Evolutionary conservation across 1,284 basidiomycete species (phyloP).

Genomic region (Cryptococcus sp.): DNA sequence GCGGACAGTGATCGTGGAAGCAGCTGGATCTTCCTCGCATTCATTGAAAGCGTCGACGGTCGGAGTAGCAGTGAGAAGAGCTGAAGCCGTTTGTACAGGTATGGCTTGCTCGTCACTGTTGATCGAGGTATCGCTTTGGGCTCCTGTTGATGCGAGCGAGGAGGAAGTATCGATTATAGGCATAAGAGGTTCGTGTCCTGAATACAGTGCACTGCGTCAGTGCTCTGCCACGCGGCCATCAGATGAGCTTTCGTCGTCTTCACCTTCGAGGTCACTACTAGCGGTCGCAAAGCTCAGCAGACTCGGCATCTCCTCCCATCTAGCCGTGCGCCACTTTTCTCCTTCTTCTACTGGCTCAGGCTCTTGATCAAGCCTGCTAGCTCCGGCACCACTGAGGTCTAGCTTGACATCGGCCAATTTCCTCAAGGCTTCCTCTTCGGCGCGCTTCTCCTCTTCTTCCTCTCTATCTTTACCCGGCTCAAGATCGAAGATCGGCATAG

Average conservation of each 20-base stretch:
- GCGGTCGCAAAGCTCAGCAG: conserved; percentile 29
- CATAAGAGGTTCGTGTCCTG: conserved; percentile 10
- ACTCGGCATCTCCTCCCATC: conserved; percentile 41
- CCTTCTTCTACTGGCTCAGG: conserved; percentile 10
- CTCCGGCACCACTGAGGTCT: conserved; percentile 50
- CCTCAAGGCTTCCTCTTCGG: conserved; percentile 70
- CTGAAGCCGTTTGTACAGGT: conserved; percentile 23
- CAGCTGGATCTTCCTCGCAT: conserved; percentile 9
- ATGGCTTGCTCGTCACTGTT: neutral
- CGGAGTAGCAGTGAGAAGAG: conserved; percentile 16
- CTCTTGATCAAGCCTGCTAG: conserved; percentile 13
- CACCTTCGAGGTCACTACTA: conserved; percentile 38
- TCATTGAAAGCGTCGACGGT: neutral
- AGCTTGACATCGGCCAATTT: conserved; percentile 65
- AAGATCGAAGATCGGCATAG: conserved; percentile 52
- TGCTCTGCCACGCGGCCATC: too few species aligned
- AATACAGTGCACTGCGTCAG: neutral
- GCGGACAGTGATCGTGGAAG: conserved; percentile 37
- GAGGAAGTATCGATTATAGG: conserved; percentile 6
- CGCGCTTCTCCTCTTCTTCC: conserved; percentile 39
- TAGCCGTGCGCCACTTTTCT: conserved; percentile 49
- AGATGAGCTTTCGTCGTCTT: too few species aligned
- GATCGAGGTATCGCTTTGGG: neutral
- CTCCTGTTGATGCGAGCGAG: conserved; percentile 3
- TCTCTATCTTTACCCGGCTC: conserved; percentile 45